Percentiles rank a stretch among this genome's conserved stretches.
Conservation (phyloP, 139 green algal genomes). For the Picochlorum sp. region DNA sequence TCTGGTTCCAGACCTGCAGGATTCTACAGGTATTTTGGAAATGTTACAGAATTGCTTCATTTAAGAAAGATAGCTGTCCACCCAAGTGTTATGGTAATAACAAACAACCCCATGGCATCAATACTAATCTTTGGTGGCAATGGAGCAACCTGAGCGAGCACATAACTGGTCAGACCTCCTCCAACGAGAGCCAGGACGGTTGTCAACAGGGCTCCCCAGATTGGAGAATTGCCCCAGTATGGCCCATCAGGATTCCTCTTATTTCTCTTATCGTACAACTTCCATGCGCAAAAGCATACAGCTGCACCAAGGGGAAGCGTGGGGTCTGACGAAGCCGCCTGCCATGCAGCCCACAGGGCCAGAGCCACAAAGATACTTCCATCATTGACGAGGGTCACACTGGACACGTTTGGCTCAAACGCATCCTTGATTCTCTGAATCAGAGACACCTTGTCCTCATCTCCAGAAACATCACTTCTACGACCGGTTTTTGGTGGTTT, state of each 20-base stretch:
- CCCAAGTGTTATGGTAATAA: constrained; percentile 52
- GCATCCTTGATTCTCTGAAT: constrained; percentile 29
- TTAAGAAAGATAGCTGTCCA: constrained; percentile 57
- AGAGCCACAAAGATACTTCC: constrained; percentile 60
- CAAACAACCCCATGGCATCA: constrained; percentile 41
- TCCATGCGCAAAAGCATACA: constrained; percentile 38
- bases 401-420: constrained; percentile 64
- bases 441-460: constrained; percentile 17
- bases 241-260: constrained; percentile 56
- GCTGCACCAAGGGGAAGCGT: constrained; percentile 40
- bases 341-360: constrained; percentile 54
- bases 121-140: constrained; percentile 34
- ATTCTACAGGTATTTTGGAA: not conserved
- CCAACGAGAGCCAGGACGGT: constrained; percentile 43
- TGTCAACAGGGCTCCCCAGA: constrained; percentile 57
- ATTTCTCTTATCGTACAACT: constrained; percentile 50
- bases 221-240: constrained; percentile 54
- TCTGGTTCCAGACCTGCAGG: not conserved
- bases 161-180: constrained; percentile 38
- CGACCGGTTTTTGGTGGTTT: constrained; percentile 42
- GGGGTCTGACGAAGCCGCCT: constrained; percentile 42
- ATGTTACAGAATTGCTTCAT: not conserved
- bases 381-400: constrained; percentile 71
- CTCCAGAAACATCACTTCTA: constrained; percentile 31
- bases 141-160: constrained; percentile 36